phyloP scores from a whole-genome alignment of 805 yeast genomes.

The Barnettozyma sp. region DNA sequence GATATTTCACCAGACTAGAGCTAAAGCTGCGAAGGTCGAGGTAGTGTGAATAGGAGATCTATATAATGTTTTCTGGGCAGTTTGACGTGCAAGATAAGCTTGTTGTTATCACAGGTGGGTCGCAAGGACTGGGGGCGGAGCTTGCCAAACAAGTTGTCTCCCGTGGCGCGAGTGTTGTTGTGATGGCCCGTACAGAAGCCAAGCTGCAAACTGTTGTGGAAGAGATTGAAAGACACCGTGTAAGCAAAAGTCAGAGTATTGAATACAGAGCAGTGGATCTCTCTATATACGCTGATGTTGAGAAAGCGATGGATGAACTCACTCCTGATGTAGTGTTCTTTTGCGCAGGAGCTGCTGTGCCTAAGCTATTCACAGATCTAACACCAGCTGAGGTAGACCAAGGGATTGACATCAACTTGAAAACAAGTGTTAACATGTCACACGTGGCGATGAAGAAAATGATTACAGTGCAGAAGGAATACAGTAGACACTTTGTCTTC shows the following conservation, averaged over 20 bases:
- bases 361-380: slow-evolving; percentile 69
- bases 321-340: slow-evolving; percentile 70
- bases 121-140: slow-evolving; percentile 88
- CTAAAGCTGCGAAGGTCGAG: no score
- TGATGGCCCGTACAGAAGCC: slow-evolving; percentile 70
- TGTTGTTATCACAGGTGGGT: slow-evolving; percentile 84
- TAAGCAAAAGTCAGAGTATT: slow-evolving; percentile 18
- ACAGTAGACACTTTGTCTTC: slow-evolving; percentile 46
- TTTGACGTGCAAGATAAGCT: slow-evolving; percentile 31
- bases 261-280: slow-evolving; percentile 57
- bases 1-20: no score
- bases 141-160: slow-evolving; percentile 53
- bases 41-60: no score
- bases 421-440: slow-evolving; percentile 61
- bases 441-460: slow-evolving; percentile 53
- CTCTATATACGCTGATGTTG: slow-evolving; percentile 45
- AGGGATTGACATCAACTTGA: slow-evolving; percentile 67
- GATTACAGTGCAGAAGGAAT: slow-evolving; percentile 19
- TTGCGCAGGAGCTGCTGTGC: slow-evolving; percentile 84
- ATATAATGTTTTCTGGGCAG: slow-evolving; percentile 11
- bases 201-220: slow-evolving; percentile 47
- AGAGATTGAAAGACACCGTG: slow-evolving; percentile 31
- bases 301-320: slow-evolving; percentile 34
- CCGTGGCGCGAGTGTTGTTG: slow-evolving; percentile 54
- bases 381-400: slow-evolving; percentile 46